These are phyloP conservation scores for Amanita rimosa DNA, from an alignment of 768 basidiomycete genomes.

Conservation along the genomic window DNA sequence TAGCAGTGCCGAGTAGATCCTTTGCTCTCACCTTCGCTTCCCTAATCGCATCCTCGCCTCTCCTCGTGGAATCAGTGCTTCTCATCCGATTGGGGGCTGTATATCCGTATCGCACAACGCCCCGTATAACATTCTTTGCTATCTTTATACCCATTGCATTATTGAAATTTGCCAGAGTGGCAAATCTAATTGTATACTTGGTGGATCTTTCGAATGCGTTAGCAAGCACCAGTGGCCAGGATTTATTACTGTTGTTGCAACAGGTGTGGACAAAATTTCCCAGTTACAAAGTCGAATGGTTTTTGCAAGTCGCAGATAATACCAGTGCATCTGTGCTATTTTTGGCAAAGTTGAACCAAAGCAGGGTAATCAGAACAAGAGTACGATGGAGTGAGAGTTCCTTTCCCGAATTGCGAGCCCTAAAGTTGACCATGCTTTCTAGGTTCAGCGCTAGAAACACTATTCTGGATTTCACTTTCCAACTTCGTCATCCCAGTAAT, in stretches of 20 bases:
- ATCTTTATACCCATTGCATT: conserved; percentile 11
- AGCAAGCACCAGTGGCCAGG: background rate
- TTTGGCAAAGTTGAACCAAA: conserved; percentile 9
- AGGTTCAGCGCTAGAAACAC: conserved; percentile 9
- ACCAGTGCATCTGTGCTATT: conserved; percentile 12
- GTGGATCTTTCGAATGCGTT: conserved; percentile 3
- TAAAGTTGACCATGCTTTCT: background rate
- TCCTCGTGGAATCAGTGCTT: conserved; percentile 16
- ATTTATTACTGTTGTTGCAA: background rate
- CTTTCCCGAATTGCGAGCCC: background rate
- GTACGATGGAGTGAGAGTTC: background rate
- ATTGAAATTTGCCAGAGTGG: conserved; percentile 11
- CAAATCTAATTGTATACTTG: conserved; percentile 9
- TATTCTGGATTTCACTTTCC: conserved; percentile 18
- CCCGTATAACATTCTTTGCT: conserved; percentile 3
- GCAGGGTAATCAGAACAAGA: background rate
- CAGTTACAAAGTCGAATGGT: conserved; percentile 12
- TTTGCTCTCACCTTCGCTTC: conserved; percentile 5
- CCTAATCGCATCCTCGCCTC: conserved; percentile 7
- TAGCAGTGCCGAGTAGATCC: background rate
- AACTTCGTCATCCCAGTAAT: conserved; percentile 19
- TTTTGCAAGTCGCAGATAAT: conserved; percentile 12
- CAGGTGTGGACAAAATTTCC: conserved; percentile 3
- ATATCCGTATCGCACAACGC: conserved; percentile 10
- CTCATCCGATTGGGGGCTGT: conserved; percentile 13